phyloP scores from a whole-genome alignment of 805 yeast species.

The Wickerhamomyces canadensis region DNA sequence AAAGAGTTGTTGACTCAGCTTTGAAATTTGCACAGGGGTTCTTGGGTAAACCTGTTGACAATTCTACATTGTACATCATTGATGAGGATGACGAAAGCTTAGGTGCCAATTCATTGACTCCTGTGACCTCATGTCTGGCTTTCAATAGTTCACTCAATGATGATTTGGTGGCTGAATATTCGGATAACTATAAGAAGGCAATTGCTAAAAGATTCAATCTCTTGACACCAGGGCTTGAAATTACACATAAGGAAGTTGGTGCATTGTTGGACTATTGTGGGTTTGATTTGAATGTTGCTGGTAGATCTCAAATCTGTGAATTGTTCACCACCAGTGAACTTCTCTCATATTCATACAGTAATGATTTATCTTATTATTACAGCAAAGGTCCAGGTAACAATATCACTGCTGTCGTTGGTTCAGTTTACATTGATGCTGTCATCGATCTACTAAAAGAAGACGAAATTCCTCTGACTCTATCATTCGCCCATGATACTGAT shows the following conservation, averaged over 20 bases:
- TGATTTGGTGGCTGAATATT: too few relatives aligned
- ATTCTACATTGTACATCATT: conserved; percentile 35
- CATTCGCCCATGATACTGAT: conserved; percentile 55
- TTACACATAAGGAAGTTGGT: conserved; percentile 36
- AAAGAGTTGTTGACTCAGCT: conserved; percentile 53
- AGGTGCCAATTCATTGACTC: conserved; percentile 60
- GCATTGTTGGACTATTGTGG: conserved; percentile 42
- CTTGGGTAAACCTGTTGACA: conserved; percentile 27
- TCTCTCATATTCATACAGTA: conserved; percentile 34
- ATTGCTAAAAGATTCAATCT: conserved; percentile 27
- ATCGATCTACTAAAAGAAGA: conserved; percentile 36
- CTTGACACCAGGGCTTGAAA: conserved; percentile 33
- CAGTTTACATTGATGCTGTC: conserved; percentile 43
- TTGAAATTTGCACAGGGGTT: conserved; percentile 55
- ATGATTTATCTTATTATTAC: conserved; percentile 41
- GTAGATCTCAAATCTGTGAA: conserved; percentile 22
- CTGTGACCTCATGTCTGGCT: conserved; percentile 37
- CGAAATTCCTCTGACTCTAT: conserved; percentile 34
- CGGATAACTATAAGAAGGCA: conserved; percentile 20
- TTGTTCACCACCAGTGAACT: conserved; percentile 48
- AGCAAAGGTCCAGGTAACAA: conserved; percentile 44
- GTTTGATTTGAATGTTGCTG: conserved; percentile 44
- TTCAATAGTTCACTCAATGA: conserved; percentile 26
- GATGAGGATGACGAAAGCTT: conserved; percentile 37
- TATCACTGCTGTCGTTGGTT: conserved; percentile 35